phyloP scores from a whole-genome alignment of 2,329 filamentous ascomycete genomes.

The Ampelomyces quisqualis region DNA sequence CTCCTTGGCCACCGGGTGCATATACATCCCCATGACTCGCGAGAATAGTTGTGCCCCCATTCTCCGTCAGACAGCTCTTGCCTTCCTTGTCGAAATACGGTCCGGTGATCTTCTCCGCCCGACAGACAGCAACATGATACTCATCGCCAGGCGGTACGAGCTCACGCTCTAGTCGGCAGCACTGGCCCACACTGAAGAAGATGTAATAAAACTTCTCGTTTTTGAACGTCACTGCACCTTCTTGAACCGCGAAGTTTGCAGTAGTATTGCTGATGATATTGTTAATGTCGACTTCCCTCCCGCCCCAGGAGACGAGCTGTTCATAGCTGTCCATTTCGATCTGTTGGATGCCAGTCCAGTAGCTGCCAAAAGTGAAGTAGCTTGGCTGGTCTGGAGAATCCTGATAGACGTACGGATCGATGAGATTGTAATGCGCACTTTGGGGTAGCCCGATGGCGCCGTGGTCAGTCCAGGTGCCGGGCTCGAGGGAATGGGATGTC shows the following conservation, averaged over 20 bases:
- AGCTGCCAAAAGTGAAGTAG: slow-evolving; percentile 64
- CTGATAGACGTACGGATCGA: slow-evolving; percentile 53
- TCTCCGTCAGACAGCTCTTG: slow-evolving; percentile 47
- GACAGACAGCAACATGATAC: slow-evolving; percentile 65
- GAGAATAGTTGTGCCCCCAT: slow-evolving; percentile 62
- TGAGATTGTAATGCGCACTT: slow-evolving; percentile 46
- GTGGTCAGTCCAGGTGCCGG: slow-evolving; percentile 60
- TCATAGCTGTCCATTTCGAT: slow-evolving; percentile 46
- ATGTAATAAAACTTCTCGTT: slow-evolving; percentile 58
- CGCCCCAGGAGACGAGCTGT: slow-evolving; percentile 10
- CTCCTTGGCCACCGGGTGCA: slow-evolving; percentile 37
- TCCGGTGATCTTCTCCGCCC: slow-evolving; percentile 52
- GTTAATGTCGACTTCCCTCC: slow-evolving; percentile 6
- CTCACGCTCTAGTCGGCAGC: slow-evolving; percentile 56
- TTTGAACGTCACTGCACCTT: slow-evolving; percentile 57
- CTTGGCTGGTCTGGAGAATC: slow-evolving; percentile 32
- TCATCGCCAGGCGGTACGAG: slow-evolving; percentile 57
- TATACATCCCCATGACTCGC: slow-evolving; percentile 54
- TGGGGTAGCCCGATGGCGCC: slow-evolving; percentile 49
- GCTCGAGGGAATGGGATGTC: slow-evolving; percentile 50
- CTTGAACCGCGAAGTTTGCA: slow-evolving; percentile 35
- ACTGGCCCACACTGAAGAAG: slow-evolving; percentile 61
- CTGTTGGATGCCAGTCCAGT: slow-evolving; percentile 66
- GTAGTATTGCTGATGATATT: slow-evolving; percentile 26
- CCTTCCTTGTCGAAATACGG: slow-evolving; percentile 46